Percentiles rank a stretch among this genome's conserved stretches.
phyloP scores from a whole-genome alignment of 805 yeast genomes.

The Candida ipomoeae region DNA sequence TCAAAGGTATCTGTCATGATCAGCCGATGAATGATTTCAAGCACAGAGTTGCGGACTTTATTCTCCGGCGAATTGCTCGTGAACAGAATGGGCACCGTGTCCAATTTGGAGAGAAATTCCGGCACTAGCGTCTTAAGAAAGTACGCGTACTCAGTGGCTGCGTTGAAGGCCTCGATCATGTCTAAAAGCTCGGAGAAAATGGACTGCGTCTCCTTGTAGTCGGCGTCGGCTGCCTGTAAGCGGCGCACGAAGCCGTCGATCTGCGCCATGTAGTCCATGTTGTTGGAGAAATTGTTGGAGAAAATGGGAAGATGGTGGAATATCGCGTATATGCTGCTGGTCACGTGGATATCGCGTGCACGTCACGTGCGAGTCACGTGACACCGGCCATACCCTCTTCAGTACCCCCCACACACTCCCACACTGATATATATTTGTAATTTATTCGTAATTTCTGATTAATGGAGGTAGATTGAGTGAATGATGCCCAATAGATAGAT shows the following conservation, averaged over 20 bases:
- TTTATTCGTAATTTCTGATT: no score
- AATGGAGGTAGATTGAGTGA: no score
- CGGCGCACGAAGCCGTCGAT: conserved; percentile 65
- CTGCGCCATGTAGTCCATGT: conserved; percentile 49
- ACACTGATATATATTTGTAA: no score
- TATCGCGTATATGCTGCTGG: conserved; percentile 8
- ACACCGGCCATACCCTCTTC: no score
- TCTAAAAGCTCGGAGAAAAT: conserved; percentile 81
- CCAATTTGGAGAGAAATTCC: conserved; percentile 57
- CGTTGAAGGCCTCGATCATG: conserved; percentile 77
- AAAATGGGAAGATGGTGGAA: conserved; percentile 6
- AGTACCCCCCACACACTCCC: no score
- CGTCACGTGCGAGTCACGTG: background rate
- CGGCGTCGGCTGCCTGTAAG: conserved; percentile 51
- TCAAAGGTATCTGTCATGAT: conserved; percentile 80
- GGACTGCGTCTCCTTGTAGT: conserved; percentile 58
- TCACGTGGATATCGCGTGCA: background rate
- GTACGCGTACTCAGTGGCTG: conserved; percentile 75
- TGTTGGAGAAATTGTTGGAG: background rate
- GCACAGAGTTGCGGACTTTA: conserved; percentile 67
- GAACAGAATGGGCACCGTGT: conserved; percentile 70
- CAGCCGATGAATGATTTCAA: conserved; percentile 77
- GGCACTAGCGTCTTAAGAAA: conserved; percentile 71
- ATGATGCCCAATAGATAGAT: no score
- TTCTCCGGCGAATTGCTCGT: conserved; percentile 63